These are phyloP conservation scores for Vigna mungo DNA, from an alignment of 306 rosid genomes.

Conservation along the genomic window DNA sequence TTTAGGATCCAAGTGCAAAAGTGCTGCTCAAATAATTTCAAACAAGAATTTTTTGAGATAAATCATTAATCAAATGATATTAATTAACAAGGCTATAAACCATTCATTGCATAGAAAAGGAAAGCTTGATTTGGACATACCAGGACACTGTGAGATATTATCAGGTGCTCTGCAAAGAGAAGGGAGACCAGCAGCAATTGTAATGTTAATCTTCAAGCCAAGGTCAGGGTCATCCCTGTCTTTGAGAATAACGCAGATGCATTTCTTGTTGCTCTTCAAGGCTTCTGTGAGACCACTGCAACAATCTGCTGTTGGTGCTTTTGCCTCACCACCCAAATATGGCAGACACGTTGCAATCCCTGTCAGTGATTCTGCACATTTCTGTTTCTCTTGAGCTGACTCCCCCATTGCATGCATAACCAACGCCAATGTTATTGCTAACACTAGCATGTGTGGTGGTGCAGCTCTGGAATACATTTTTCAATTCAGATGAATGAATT, in stretches of 20 bases:
- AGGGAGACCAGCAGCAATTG: constrained; percentile 61
- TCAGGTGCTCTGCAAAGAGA: constrained; percentile 59
- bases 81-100: neutral
- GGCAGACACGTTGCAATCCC: constrained; percentile 69
- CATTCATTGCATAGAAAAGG: neutral
- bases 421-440: neutral
- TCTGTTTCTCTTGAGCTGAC: constrained; percentile 53
- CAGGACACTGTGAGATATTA: constrained; percentile 67
- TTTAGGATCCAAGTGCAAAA: constrained; percentile 67
- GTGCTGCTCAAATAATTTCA: constrained; percentile 48
- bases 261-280: constrained; percentile 59
- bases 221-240: constrained; percentile 65
- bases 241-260: constrained; percentile 60
- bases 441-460: constrained; percentile 7
- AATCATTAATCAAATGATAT: too few species aligned
- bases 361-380: constrained; percentile 53
- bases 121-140: constrained; percentile 26
- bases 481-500: neutral
- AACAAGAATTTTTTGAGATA: neutral
- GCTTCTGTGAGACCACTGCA: constrained; percentile 65
- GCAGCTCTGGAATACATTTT: neutral
- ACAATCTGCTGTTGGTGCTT: constrained; percentile 68
- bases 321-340: constrained; percentile 62
- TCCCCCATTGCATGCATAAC: constrained; percentile 46
- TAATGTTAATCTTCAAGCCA: constrained; percentile 59